Evolutionary conservation across 2,329 filamentous ascomycete genomes (phyloP), one percentile per base, ranked within the genome.

Genomic region (Tolypocladium amazonense): DNA sequence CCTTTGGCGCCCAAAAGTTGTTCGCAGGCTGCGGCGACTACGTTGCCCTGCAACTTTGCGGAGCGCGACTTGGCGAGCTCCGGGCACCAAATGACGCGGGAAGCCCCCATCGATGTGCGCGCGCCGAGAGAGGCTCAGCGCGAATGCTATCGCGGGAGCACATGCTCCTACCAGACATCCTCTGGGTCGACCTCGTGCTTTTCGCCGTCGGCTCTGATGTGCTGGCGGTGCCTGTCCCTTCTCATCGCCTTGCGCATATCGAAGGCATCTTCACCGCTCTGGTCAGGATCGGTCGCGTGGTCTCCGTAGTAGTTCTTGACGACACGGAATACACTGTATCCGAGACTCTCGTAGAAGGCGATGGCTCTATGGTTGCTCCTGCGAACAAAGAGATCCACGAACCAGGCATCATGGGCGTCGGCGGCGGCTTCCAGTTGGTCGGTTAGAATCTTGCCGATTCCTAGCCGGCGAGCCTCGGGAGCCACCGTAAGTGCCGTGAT

Each of bases 401-500:
- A 99, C 89, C 91, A 97, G 54, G 91, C 88, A 63, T 95, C 79
- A 65, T 91, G 87, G 57, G 86, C 87, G 66, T 97, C 89, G 47
- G 90, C 91, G 2, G 86, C 87, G n/a, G 81, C 80, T 73, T 97
- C 93, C 37, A 99, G 81, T 60, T 90, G 86, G 68, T 89, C 83
- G 0, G 89, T 92, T 43, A 99, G 81, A 54, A 88, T 87, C 61
- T 88, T 90, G 57, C 93, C 94, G 67, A 97, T 89, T 20, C 94
- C 93, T 20, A 94, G 82, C 52, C 94, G 85, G 35, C 94, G 87
- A 56, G 91, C 91, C 60, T 88, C 85, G 0, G 94, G 94, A 0
- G 93, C 88, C 25, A 99, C 90, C 0, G 94, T 97, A 57, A 99
- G 81, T 41, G 93, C 94, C 5, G 94, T 99, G 71, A 99, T 96